These are phyloP conservation scores for Spatholobus suberectus DNA, from an alignment of 306 rosid genomes.

Conservation along the genomic window DNA sequence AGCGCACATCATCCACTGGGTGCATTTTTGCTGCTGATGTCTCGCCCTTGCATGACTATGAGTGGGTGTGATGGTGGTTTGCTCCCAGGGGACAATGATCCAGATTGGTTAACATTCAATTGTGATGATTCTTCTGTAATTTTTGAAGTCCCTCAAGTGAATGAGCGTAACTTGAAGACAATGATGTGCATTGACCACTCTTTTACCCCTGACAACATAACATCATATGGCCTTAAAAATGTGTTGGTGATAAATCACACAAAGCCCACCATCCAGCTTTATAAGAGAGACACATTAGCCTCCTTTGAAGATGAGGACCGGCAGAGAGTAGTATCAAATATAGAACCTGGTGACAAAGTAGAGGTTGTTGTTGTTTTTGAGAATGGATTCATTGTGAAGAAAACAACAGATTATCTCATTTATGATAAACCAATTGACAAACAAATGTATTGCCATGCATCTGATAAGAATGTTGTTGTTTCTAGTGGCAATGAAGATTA, in stretches of 20 bases:
- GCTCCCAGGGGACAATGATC: constrained; percentile 19
- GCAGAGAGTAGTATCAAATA: constrained; percentile 19
- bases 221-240: not conserved
- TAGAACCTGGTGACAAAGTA: constrained; percentile 24
- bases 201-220: not conserved
- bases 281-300: not conserved
- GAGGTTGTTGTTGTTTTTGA: constrained; percentile 11
- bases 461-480: not conserved
- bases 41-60: too few relatives aligned
- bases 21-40: too few relatives aligned
- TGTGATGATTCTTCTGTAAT: constrained; percentile 7
- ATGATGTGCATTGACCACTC: constrained; percentile 11
- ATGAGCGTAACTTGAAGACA: constrained; percentile 23
- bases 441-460: not conserved
- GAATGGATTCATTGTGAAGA: not conserved
- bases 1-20: too few relatives aligned
- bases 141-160: constrained; percentile 33
- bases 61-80: not conserved
- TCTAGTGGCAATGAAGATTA: not conserved
- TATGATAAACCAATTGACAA: not conserved
- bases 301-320: constrained; percentile 30
- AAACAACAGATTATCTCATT: constrained; percentile 20
- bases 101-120: constrained; percentile 30
- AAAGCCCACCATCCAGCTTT: constrained; percentile 17
- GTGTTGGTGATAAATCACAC: constrained; percentile 36